Percentiles rank a stretch among this genome's conserved stretches.
phyloP scores from a whole-genome alignment of 2,329 filamentous ascomycete species.

The Nemania bipapillata region DNA sequence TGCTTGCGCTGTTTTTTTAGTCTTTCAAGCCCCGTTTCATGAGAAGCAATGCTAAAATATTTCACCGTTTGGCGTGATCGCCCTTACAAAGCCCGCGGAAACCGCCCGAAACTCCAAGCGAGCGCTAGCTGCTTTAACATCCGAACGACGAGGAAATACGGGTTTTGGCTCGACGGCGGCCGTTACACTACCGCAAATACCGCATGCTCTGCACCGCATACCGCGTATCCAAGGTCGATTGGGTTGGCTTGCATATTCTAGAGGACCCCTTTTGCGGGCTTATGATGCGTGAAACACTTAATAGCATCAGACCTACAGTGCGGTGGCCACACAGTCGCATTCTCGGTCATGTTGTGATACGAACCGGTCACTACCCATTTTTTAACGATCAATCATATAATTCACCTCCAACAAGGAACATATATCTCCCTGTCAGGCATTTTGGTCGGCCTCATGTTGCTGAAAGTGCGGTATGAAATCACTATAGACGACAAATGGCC shows the following conservation, averaged over 20 bases:
- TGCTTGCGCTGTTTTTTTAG: background rate
- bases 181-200: background rate
- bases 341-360: conserved; percentile 10
- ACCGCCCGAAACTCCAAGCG: background rate
- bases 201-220: background rate
- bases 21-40: background rate
- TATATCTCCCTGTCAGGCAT: background rate
- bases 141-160: background rate
- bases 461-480: too few relatives aligned
- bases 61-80: background rate
- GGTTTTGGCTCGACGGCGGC: background rate
- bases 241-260: background rate
- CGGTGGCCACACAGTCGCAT: background rate
- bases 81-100: background rate
- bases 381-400: background rate
- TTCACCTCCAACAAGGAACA: background rate
- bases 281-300: background rate
- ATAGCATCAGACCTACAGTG: background rate
- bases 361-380: background rate
- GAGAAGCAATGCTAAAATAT: background rate
- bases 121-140: background rate
- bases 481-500: too few relatives aligned
- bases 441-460: background rate
- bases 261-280: background rate
- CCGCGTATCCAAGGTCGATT: background rate